A percentile compares a stretch with the other conserved stretches of the same genome.
Evolutionary conservation across 1,284 basidiomycete species (phyloP).

Genomic region (Entoloma clypeatum): DNA sequence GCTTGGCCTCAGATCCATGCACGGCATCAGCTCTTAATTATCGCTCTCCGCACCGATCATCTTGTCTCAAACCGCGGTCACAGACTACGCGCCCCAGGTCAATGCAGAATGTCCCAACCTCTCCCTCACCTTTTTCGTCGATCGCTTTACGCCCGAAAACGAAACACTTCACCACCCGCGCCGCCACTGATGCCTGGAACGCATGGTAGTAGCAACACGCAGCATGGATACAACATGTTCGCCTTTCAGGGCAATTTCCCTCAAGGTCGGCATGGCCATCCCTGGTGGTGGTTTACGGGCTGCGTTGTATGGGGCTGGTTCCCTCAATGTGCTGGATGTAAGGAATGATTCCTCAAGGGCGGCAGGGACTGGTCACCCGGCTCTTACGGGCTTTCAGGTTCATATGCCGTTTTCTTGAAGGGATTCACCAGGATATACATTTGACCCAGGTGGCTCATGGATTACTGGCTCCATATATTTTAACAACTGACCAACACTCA

Average conservation of each 20-base stretch:
- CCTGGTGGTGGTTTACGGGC: constrained; percentile 60
- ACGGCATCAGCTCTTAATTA: no score
- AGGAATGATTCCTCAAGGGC: constrained; percentile 52
- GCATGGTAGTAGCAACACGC: constrained; percentile 48
- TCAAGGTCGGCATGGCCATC: constrained; percentile 52
- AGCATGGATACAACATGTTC: constrained; percentile 48
- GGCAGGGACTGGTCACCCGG: constrained; percentile 57
- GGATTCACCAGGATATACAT: neutral
- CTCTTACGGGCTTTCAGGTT: constrained; percentile 64
- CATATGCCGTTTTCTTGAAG: constrained; percentile 10
- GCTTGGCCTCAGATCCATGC: no score
- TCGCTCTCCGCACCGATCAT: constrained; percentile 9
- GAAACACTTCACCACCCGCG: constrained; percentile 43
- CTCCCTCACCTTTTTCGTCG: constrained; percentile 43
- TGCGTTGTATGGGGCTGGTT: constrained; percentile 57
- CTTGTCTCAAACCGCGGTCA: constrained; percentile 28
- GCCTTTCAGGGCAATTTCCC: constrained; percentile 41
- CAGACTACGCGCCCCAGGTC: constrained; percentile 48
- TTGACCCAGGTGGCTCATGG: constrained; percentile 59
- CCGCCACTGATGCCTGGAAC: constrained; percentile 45
- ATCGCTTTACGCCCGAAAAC: constrained; percentile 47
- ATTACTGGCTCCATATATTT: constrained; percentile 51
- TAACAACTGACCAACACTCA: constrained; percentile 54
- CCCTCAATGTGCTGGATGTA: constrained; percentile 55
- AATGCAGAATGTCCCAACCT: constrained; percentile 50